These are phyloP conservation scores for Thyridium curvatum DNA, from an alignment of 2,329 filamentous ascomycete species.

Conservation along the genomic window DNA sequence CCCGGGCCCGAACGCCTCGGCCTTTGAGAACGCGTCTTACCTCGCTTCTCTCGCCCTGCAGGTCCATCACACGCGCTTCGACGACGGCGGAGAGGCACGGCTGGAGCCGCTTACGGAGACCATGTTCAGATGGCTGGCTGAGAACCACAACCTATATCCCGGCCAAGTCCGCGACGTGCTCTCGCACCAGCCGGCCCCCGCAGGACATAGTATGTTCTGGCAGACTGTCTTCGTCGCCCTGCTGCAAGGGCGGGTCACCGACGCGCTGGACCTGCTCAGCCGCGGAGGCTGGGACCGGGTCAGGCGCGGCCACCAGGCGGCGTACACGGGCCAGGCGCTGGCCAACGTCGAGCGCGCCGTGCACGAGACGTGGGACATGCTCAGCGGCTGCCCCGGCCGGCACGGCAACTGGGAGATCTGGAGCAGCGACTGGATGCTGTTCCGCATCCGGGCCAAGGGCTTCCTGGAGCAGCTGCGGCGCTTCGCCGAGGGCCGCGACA, in stretches of 20 bases:
- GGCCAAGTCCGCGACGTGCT: slow-evolving; percentile 61
- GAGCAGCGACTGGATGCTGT: slow-evolving; percentile 76
- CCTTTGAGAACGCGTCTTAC: slow-evolving; percentile 71
- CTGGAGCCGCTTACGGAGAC: slow-evolving; percentile 63
- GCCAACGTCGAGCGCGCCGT: slow-evolving; percentile 70
- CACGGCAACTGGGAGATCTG: slow-evolving; percentile 75
- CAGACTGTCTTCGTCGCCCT: slow-evolving; percentile 69
- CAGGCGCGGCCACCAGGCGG: slow-evolving; percentile 58
- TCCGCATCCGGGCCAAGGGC: slow-evolving; percentile 67
- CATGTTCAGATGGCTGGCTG: slow-evolving; percentile 76
- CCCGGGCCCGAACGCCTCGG: slow-evolving; percentile 52
- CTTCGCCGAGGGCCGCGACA: slow-evolving; percentile 67
- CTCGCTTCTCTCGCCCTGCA: slow-evolving; percentile 72
- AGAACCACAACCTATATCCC: slow-evolving; percentile 66
- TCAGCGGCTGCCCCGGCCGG: slow-evolving; percentile 67
- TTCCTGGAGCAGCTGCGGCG: slow-evolving; percentile 65
- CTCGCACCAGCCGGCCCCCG: slow-evolving; percentile 62
- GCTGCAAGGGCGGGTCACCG: slow-evolving; percentile 66
- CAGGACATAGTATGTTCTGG: slow-evolving; percentile 77
- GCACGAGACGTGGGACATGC: slow-evolving; percentile 58
- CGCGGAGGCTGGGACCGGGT: slow-evolving; percentile 76
- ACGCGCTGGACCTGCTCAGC: slow-evolving; percentile 61
- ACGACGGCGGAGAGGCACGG: slow-evolving; percentile 23
- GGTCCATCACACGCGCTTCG: slow-evolving; percentile 62
- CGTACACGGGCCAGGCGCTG: slow-evolving; percentile 71